Evolutionary conservation across 495 filamentous ascomycete species (phyloP).

Genomic region (Trypethelium eluteriae): DNA sequence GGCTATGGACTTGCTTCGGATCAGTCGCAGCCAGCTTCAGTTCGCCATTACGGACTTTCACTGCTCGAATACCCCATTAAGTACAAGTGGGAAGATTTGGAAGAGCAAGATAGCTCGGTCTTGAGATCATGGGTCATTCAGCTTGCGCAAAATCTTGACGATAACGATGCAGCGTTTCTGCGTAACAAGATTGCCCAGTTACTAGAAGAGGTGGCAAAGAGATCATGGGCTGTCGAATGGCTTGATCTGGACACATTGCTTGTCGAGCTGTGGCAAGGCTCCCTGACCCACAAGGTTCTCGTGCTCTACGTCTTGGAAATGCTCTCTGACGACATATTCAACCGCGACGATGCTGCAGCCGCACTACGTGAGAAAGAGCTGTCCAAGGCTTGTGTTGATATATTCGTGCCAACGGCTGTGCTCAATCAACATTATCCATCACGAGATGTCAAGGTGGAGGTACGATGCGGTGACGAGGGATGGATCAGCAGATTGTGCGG

Average conservation of each 20-base stretch:
- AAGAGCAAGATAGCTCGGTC: conserved; percentile 51
- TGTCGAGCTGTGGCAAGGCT: conserved; percentile 61
- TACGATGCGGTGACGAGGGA: conserved; percentile 70
- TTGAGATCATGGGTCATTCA: conserved; percentile 66
- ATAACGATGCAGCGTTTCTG: conserved; percentile 71
- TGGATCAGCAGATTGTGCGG: conserved; percentile 75
- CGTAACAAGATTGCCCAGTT: conserved; percentile 92
- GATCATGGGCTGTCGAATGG: conserved; percentile 87
- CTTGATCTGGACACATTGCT: conserved; percentile 85
- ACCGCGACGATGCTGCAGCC: conserved; percentile 76
- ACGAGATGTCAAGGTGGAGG: conserved; percentile 51
- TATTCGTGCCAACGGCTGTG: conserved; percentile 75
- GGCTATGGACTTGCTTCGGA: conserved; percentile 79
- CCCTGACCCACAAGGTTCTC: conserved; percentile 63
- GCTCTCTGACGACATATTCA: conserved; percentile 92
- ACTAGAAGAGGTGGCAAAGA: conserved; percentile 91
- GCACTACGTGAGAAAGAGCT: conserved; percentile 72
- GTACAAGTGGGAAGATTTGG: conserved; percentile 69
- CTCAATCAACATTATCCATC: conserved; percentile 65
- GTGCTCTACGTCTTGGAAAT: conserved; percentile 80
- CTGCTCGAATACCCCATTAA: conserved; percentile 81
- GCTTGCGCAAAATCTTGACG: conserved; percentile 63
- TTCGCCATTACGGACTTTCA: conserved; percentile 88
- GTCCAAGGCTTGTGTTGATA: conserved; percentile 82
- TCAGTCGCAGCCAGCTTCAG: conserved; percentile 60